These are phyloP conservation scores for Amphichorda felina DNA, from an alignment of 2,329 filamentous ascomycete genomes.

Conservation along the genomic window DNA sequence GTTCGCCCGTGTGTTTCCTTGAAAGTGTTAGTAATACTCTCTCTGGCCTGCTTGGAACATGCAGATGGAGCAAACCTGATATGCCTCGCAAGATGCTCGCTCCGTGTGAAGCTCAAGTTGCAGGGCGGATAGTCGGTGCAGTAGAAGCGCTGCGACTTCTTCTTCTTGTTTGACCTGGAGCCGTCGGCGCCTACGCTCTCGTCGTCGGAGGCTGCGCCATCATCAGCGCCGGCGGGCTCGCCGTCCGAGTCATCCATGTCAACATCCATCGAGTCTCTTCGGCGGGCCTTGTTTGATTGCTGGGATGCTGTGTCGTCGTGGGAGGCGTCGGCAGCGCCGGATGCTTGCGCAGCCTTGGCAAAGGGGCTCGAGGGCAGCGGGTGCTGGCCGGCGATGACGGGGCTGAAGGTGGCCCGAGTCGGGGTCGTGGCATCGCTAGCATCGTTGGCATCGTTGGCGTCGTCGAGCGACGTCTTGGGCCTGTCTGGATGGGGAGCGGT, in stretches of 20 bases:
- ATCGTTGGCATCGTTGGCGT: background rate
- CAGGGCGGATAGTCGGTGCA: constrained; percentile 93
- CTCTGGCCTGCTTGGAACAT: no score
- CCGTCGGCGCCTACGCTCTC: constrained; percentile 53
- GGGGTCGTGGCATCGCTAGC: constrained; percentile 46
- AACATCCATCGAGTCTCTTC: constrained; percentile 51
- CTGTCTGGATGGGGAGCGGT: constrained; percentile 17
- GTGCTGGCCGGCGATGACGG: constrained; percentile 32
- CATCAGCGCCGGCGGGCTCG: constrained; percentile 25
- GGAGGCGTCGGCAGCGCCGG: constrained; percentile 31
- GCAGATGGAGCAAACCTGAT: constrained; percentile 55
- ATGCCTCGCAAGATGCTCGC: constrained; percentile 88
- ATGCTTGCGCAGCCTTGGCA: background rate
- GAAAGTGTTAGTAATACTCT: no score
- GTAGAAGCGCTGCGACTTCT: constrained; percentile 92
- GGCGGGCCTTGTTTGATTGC: constrained; percentile 43
- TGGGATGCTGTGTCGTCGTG: constrained; percentile 41
- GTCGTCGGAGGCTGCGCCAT: constrained; percentile 31
- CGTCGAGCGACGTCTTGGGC: constrained; percentile 7
- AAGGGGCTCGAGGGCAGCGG: constrained; percentile 28
- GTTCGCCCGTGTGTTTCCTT: constrained; percentile 94
- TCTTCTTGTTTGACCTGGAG: constrained; percentile 75
- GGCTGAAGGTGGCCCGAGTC: constrained; percentile 43
- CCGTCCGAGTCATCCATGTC: constrained; percentile 69
- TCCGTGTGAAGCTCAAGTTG: constrained; percentile 87